Conservation (phyloP, 2,329 filamentous ascomycete genomes). For the Ceratocystis destructans region DNA sequence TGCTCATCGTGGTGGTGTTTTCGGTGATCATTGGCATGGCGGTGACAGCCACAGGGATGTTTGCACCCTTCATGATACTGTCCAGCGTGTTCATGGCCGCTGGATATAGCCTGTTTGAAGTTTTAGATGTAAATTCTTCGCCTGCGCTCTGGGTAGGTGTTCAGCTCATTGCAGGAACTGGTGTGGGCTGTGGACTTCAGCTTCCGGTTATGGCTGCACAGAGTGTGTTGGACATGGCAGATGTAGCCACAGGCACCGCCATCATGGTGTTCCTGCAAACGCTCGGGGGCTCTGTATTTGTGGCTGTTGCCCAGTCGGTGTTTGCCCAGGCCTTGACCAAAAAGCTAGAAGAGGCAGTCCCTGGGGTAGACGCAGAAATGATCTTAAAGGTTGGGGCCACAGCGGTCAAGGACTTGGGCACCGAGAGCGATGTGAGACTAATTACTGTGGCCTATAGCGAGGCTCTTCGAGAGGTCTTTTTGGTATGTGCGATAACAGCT, state of each 20-base stretch:
- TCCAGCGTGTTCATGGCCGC: slow-evolving; percentile 24
- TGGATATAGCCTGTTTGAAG: slow-evolving; percentile 29
- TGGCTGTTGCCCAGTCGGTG: slow-evolving; percentile 38
- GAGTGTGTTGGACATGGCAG: slow-evolving; percentile 30
- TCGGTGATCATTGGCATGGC: slow-evolving; percentile 25
- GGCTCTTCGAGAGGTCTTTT: slow-evolving; percentile 13
- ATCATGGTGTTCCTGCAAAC: slow-evolving; percentile 35
- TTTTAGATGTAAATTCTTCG: slow-evolving; percentile 25
- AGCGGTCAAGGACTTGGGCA: slow-evolving; percentile 8
- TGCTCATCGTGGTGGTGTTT: slow-evolving; percentile 27
- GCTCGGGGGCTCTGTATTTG: slow-evolving; percentile 35
- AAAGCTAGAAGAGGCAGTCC: not conserved
- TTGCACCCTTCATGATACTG: slow-evolving; percentile 29
- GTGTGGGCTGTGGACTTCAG: slow-evolving; percentile 32
- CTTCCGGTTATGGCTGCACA: slow-evolving; percentile 34
- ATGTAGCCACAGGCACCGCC: slow-evolving; percentile 35
- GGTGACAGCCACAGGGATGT: slow-evolving; percentile 29
- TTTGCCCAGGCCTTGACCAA: slow-evolving; percentile 24
- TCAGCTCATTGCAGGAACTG: slow-evolving; percentile 24
- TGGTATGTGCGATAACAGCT: slow-evolving; percentile 12
- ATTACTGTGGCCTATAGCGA: slow-evolving; percentile 11
- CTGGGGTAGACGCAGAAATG: not conserved
- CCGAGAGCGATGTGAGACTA: not conserved
- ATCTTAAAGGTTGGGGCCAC: slow-evolving; percentile 10
- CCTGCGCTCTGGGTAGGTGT: slow-evolving; percentile 17